Evolutionary conservation across 148 eudicot species (phyloP).

Genomic region (Fallopia convolvulus): DNA sequence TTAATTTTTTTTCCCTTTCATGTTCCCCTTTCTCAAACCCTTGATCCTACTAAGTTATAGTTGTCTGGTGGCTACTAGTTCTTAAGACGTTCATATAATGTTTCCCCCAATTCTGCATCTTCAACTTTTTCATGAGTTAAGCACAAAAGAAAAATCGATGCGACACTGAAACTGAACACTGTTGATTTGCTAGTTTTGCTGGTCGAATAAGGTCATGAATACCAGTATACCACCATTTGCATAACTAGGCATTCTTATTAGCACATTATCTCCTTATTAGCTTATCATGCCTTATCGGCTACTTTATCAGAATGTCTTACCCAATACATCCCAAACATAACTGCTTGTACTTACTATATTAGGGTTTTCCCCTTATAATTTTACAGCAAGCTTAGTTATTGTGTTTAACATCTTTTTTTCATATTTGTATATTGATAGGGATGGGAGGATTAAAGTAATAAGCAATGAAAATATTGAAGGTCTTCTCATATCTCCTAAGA

Average conservation of each 20-base stretch:
- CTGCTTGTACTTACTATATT: neutral
- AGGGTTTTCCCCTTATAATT: neutral
- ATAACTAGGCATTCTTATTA: neutral
- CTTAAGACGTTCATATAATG: neutral
- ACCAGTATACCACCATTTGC: neutral
- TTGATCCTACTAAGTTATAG: neutral
- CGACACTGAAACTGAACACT: neutral
- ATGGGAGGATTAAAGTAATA: conserved; percentile 91
- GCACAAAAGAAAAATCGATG: neutral
- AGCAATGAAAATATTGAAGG: conserved; percentile 86
- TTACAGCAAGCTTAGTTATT: neutral
- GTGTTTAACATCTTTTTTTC: neutral
- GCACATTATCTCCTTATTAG: neutral
- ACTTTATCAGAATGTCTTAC: neutral
- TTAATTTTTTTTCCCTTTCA: neutral
- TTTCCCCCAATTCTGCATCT: neutral
- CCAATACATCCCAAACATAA: neutral
- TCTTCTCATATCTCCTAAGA: conserved; percentile 69
- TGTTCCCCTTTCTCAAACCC: neutral
- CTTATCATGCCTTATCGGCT: neutral
- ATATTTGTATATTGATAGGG: conserved; percentile 34
- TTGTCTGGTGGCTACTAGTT: neutral
- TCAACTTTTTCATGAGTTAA: neutral
- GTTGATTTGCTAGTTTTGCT: neutral
- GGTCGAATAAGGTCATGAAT: neutral